phyloP scores from a whole-genome alignment of 2,329 filamentous ascomycete genomes.

The Colletotrichum tropicicola region DNA sequence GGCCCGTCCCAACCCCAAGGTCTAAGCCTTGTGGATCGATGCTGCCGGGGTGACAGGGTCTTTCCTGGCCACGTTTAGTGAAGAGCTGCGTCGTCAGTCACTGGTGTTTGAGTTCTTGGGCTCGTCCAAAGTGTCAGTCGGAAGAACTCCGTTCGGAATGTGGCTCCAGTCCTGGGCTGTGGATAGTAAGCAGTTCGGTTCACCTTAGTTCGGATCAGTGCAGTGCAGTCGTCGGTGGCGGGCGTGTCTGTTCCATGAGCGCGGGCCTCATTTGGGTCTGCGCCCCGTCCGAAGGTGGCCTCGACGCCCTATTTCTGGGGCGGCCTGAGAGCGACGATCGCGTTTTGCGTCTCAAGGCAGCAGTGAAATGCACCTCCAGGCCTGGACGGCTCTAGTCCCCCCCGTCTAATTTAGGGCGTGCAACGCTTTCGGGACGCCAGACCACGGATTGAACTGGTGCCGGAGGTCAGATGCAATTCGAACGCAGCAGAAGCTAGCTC shows the following conservation, averaged over 20 bases:
- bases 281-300: constrained; percentile 1
- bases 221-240: not conserved
- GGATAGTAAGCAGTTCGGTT: not conserved
- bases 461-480: constrained; percentile 15
- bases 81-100: not conserved
- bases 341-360: constrained; percentile 9
- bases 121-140: constrained; percentile 15
- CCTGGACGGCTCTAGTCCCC: not conserved
- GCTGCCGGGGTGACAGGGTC: constrained; percentile 3
- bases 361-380: not conserved
- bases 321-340: constrained; percentile 6
- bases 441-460: not conserved
- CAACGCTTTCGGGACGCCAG: constrained; percentile 18
- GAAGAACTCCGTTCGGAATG: constrained; percentile 1
- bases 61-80: not conserved
- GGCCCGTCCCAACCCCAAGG: constrained; percentile 1
- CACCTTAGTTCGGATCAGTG: not conserved
- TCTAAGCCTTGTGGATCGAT: constrained; percentile 26
- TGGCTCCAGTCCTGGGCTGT: not conserved
- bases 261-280: constrained; percentile 4
- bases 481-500: constrained; percentile 10
- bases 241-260: not conserved
- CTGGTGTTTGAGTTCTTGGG: not conserved
- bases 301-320: not conserved
- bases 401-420: constrained; percentile 25